These are phyloP conservation scores for Protomyces pachydermus DNA, from an alignment of 1,139 yeast genomes.

Conservation along the genomic window DNA sequence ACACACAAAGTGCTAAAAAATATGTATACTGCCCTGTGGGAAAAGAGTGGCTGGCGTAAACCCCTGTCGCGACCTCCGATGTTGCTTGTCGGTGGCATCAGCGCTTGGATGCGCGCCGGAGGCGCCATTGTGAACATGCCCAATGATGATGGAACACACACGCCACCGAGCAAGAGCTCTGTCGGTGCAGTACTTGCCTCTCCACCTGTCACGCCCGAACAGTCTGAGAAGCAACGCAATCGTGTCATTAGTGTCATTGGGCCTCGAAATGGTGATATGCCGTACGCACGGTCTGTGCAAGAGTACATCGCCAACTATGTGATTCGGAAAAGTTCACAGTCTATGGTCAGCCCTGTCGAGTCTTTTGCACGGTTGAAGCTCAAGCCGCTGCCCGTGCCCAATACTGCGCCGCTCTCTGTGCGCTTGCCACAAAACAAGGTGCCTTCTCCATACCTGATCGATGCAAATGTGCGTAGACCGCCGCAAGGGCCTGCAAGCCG, in stretches of 20 bases:
- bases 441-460: not conserved
- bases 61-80: slow-evolving; percentile 54
- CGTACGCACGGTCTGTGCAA: slow-evolving; percentile 21
- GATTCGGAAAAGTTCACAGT: slow-evolving; percentile 2
- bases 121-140: not conserved
- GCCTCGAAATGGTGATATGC: not conserved
- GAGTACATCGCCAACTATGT: slow-evolving; percentile 12
- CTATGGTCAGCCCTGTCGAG: not conserved
- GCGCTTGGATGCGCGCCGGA: slow-evolving; percentile 44
- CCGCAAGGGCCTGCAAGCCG: not conserved
- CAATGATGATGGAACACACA: not conserved
- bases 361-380: not conserved
- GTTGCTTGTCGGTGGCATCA: slow-evolving; percentile 53
- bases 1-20: slow-evolving; percentile 37
- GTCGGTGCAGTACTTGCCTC: not conserved
- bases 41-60: slow-evolving; percentile 41
- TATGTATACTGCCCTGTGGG: slow-evolving; percentile 40
- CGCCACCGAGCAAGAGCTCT: not conserved
- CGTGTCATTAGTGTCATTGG: slow-evolving; percentile 16
- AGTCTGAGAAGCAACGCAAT: not conserved
- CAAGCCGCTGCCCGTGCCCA: not conserved
- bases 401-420: not conserved
- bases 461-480: not conserved
- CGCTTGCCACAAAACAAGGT: not conserved
- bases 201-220: not conserved